Conservation (phyloP, 495 filamentous ascomycete genomes). For the Bacidia gigantensis region DNA sequence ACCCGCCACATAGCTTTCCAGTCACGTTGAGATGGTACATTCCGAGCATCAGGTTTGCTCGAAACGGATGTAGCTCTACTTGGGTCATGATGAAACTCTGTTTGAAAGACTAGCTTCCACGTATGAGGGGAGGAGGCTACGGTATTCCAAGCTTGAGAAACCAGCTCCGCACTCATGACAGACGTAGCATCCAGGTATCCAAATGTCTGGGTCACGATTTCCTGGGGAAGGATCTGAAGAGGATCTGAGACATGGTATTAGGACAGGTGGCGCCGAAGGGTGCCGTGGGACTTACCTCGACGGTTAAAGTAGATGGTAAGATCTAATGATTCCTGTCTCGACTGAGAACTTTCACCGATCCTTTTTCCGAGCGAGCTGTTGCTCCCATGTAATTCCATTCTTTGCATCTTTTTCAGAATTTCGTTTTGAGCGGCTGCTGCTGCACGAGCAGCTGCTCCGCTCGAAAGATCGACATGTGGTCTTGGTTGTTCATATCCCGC, state of each 20-base stretch:
- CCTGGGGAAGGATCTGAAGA: constrained; percentile 48
- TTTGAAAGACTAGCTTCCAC: constrained; percentile 66
- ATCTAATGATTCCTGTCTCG: no score
- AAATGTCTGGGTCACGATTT: constrained; percentile 61
- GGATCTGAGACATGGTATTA: constrained; percentile 42
- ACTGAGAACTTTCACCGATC: background rate
- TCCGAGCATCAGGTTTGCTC: constrained; percentile 35
- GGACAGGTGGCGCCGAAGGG: no score
- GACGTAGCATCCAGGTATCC: constrained; percentile 54
- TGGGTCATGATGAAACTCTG: constrained; percentile 41
- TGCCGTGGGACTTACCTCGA: no score
- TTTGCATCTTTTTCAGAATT: constrained; percentile 30
- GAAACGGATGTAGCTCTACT: background rate
- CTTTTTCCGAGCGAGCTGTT: background rate
- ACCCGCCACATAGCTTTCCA: constrained; percentile 81
- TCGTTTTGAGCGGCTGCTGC: constrained; percentile 59
- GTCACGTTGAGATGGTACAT: constrained; percentile 40
- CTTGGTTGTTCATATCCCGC: constrained; percentile 26
- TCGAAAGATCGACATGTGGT: constrained; percentile 29
- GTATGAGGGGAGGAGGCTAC: constrained; percentile 50
- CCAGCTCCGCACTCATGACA: constrained; percentile 45
- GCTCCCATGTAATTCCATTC: constrained; percentile 18
- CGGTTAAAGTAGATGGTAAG: no score
- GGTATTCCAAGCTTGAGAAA: constrained; percentile 50
- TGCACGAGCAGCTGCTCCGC: constrained; percentile 58